A percentile compares a stretch with the other conserved stretches of the same genome.
phyloP scores from a whole-genome alignment of 164 flowering plant genomes.

The Cinnamomum chago region DNA sequence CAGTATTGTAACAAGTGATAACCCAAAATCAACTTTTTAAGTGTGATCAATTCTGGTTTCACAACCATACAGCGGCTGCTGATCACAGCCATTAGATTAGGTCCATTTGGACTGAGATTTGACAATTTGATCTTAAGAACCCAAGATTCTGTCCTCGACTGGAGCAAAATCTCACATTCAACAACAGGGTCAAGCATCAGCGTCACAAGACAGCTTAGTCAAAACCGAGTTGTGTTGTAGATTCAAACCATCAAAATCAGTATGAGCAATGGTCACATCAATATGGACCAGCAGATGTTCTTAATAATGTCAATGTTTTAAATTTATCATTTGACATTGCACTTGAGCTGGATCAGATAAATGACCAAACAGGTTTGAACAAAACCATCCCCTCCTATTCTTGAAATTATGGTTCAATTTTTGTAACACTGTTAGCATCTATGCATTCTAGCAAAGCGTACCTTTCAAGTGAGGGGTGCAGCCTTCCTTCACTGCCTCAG shows the following conservation, averaged over 20 bases:
- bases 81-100: too few relatives aligned
- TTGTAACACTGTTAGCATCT: background rate
- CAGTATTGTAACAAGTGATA: too few relatives aligned
- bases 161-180: too few relatives aligned
- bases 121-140: too few relatives aligned
- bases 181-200: too few relatives aligned
- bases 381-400: background rate
- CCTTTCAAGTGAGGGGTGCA: constrained; percentile 28
- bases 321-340: background rate
- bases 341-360: background rate
- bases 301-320: too few relatives aligned
- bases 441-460: background rate
- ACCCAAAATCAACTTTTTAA: too few relatives aligned
- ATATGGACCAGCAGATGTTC: background rate
- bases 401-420: background rate
- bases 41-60: too few relatives aligned
- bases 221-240: background rate
- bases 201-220: background rate
- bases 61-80: too few relatives aligned
- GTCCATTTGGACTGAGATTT: too few relatives aligned
- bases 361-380: background rate
- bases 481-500: constrained; percentile 26
- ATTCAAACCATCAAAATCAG: background rate
- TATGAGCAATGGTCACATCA: background rate
- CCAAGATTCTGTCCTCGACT: too few relatives aligned